Conservation (phyloP, 305 asterid genomes). For the Coffea humblotiana region DNA sequence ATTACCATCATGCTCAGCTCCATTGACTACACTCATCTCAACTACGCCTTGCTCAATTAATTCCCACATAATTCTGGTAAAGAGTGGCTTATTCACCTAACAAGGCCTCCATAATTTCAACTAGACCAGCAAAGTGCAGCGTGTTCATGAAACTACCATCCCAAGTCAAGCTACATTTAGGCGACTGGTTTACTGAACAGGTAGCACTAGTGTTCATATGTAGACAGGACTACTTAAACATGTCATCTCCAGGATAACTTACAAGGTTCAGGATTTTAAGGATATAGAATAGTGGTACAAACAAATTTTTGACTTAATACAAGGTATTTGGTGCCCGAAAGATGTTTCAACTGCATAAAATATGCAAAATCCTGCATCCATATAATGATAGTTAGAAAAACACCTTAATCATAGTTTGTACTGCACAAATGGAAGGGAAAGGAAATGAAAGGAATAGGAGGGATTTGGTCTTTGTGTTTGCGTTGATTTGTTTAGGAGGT, state of each 20-base stretch:
- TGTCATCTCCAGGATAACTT: slow-evolving; percentile 34
- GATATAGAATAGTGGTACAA: not conserved
- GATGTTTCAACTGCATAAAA: not conserved
- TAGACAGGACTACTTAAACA: slow-evolving; percentile 63
- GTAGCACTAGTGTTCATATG: slow-evolving; percentile 67
- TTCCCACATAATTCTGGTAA: too few species aligned
- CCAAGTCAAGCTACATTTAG: too few species aligned
- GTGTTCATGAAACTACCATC: too few species aligned
- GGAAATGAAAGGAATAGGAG: too few species aligned
- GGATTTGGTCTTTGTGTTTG: too few species aligned
- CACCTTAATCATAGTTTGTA: not conserved
- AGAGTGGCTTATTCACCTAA: too few species aligned
- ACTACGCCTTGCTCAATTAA: not conserved
- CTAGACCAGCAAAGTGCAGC: too few species aligned
- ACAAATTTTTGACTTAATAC: not conserved
- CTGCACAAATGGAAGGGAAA: too few species aligned
- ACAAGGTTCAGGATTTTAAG: not conserved
- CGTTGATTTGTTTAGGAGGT: too few species aligned
- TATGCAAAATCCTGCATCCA: too few species aligned
- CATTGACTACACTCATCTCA: not conserved
- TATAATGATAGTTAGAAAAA: not conserved
- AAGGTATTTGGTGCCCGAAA: not conserved
- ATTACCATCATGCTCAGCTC: not conserved
- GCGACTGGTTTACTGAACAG: too few species aligned
- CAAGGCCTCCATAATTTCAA: too few species aligned